Evolutionary conservation across 176 grass and related monocot species (phyloP).

Genomic region (Saccharum spontaneum): DNA sequence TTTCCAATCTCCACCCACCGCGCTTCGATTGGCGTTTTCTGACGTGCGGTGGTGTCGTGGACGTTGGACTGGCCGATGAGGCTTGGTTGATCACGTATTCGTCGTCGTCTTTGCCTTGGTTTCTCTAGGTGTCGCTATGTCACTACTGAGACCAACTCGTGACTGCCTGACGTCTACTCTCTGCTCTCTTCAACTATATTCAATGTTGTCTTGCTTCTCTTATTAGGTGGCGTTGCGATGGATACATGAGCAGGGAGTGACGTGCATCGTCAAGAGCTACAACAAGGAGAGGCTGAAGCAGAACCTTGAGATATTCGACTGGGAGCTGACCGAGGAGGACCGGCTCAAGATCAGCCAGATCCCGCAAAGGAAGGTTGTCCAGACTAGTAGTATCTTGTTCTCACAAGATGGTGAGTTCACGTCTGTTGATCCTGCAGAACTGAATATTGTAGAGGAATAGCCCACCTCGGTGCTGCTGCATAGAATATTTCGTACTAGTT

Average conservation of each 20-base stretch:
- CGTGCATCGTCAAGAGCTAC: conserved; percentile 52
- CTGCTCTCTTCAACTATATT: too few species aligned
- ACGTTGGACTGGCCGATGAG: too few species aligned
- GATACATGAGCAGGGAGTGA: conserved; percentile 50
- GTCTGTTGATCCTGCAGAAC: conserved; percentile 9
- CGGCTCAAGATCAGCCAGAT: conserved; percentile 48
- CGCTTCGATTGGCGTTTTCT: too few species aligned
- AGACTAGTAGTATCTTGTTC: not conserved
- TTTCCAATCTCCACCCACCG: too few species aligned
- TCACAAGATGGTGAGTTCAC: conserved; percentile 32
- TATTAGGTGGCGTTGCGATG: conserved; percentile 59
- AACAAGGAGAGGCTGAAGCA: conserved; percentile 52
- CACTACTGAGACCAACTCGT: too few species aligned
- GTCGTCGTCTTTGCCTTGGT: too few species aligned
- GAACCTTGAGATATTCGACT: conserved; percentile 50
- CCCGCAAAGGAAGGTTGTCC: conserved; percentile 40
- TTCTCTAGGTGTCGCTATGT: too few species aligned
- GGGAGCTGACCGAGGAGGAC: conserved; percentile 47
- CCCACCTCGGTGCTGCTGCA: not conserved
- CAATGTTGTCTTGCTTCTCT: too few species aligned
- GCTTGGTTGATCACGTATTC: too few species aligned
- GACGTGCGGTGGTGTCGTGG: too few species aligned
- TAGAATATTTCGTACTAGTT: not conserved
- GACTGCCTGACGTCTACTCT: too few species aligned
- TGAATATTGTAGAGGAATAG: conserved; percentile 15